Conservation (phyloP, 768 basidiomycete genomes). For the Wakefieldia striispora region DNA sequence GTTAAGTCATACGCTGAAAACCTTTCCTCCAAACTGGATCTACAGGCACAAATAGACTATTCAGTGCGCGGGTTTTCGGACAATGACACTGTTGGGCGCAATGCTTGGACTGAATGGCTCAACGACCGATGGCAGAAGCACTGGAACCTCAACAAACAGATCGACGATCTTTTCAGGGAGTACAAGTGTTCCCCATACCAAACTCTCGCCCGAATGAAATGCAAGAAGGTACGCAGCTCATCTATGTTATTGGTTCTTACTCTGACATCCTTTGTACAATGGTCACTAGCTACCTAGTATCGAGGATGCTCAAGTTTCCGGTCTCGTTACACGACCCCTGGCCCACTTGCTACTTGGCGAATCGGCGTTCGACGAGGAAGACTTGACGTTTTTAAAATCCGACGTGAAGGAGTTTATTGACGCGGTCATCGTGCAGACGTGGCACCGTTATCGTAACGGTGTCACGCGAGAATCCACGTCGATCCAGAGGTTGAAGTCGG, state of each 20-base stretch:
- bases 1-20: neutral
- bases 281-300: neutral
- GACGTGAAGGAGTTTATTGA: neutral
- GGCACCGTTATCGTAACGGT: neutral
- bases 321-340: neutral
- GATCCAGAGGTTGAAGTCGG: neutral
- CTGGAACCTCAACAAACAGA: neutral
- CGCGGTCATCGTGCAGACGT: neutral
- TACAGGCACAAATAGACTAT: neutral
- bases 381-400: neutral
- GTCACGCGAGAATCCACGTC: neutral
- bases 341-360: neutral
- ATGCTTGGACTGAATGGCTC: neutral
- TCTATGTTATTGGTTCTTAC: neutral
- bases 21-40: neutral
- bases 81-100: neutral
- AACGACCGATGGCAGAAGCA: neutral
- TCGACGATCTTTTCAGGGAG: neutral
- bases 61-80: neutral
- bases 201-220: neutral
- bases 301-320: neutral
- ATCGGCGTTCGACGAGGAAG: neutral
- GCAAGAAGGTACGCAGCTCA: neutral
- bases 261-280: neutral
- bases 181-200: neutral